These are phyloP conservation scores for Gilbertella persicaria DNA, from an alignment of 371 early-diverging fungal species.

Conservation along the genomic window DNA sequence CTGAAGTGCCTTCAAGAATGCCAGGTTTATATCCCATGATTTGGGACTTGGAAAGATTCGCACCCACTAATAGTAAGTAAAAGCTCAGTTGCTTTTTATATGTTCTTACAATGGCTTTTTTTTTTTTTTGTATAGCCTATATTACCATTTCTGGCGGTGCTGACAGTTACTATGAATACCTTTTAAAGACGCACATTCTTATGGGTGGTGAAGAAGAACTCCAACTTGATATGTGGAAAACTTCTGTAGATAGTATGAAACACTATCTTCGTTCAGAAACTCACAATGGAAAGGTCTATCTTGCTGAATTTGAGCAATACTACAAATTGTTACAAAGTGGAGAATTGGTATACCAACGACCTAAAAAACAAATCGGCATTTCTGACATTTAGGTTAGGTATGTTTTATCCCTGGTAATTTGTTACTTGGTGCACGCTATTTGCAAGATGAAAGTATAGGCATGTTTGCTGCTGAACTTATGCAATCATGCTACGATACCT, in stretches of 20 bases:
- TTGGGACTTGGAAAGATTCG: constrained; percentile 35
- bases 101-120: not conserved
- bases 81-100: too few species aligned
- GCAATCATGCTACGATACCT: constrained; percentile 42
- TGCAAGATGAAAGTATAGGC: constrained; percentile 23
- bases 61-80: constrained; percentile 50
- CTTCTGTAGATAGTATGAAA: constrained; percentile 45
- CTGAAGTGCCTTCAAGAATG: constrained; percentile 40
- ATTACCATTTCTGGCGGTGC: constrained; percentile 65
- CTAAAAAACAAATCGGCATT: not conserved
- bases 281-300: constrained; percentile 28
- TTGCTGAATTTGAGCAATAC: constrained; percentile 36
- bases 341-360: constrained; percentile 32
- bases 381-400: constrained; percentile 19
- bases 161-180: constrained; percentile 91
- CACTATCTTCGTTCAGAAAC: constrained; percentile 46
- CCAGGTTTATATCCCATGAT: constrained; percentile 80
- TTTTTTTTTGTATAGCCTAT: constrained; percentile 26
- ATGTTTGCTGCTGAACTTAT: constrained; percentile 40
- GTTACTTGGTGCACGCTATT: constrained; percentile 38
- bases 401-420: constrained; percentile 52
- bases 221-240: constrained; percentile 43
- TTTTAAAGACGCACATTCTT: constrained; percentile 69
- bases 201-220: constrained; percentile 53
- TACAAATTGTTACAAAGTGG: constrained; percentile 37